Percentiles rank a stretch among this genome's conserved stretches.
These are phyloP conservation scores for Xerophyta viscosa DNA, from an alignment of 106 monocot species.

Conservation along the genomic window DNA sequence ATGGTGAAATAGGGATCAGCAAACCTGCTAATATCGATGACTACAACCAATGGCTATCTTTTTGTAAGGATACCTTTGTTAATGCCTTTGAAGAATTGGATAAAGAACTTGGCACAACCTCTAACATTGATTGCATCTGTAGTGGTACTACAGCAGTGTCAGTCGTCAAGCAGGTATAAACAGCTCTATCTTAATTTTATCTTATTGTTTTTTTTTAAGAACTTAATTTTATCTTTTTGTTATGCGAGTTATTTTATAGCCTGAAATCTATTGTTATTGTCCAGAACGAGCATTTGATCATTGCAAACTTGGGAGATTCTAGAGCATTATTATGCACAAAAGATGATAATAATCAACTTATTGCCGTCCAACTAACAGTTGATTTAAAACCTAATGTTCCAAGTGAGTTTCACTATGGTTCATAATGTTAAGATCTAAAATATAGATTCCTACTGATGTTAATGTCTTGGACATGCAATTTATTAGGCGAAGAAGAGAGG, in stretches of 20 bases:
- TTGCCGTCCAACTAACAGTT: constrained; percentile 40
- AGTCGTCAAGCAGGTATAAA: constrained; percentile 29
- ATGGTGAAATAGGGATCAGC: background rate
- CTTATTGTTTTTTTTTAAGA: too few relatives aligned
- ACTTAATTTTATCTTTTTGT: too few relatives aligned
- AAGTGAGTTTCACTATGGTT: constrained; percentile 10
- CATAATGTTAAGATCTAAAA: background rate
- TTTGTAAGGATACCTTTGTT: constrained; percentile 12
- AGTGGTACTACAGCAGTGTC: constrained; percentile 46
- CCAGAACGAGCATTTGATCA: constrained; percentile 30
- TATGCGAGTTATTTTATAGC: background rate
- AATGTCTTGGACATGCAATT: background rate
- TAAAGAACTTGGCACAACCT: constrained; percentile 16
- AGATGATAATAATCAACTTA: constrained; percentile 22
- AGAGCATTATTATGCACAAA: constrained; percentile 34
- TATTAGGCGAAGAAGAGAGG: constrained; percentile 36
- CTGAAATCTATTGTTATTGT: background rate
- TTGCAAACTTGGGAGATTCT: constrained; percentile 49
- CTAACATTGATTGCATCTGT: constrained; percentile 38
- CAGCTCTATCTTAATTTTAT: too few relatives aligned
- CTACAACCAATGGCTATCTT: background rate
- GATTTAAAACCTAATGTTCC: constrained; percentile 51
- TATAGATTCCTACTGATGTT: background rate
- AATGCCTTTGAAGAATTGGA: constrained; percentile 41
- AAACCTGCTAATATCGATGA: background rate